Conservation (phyloP, 345 rosid species). For the Turnera subulata region DNA sequence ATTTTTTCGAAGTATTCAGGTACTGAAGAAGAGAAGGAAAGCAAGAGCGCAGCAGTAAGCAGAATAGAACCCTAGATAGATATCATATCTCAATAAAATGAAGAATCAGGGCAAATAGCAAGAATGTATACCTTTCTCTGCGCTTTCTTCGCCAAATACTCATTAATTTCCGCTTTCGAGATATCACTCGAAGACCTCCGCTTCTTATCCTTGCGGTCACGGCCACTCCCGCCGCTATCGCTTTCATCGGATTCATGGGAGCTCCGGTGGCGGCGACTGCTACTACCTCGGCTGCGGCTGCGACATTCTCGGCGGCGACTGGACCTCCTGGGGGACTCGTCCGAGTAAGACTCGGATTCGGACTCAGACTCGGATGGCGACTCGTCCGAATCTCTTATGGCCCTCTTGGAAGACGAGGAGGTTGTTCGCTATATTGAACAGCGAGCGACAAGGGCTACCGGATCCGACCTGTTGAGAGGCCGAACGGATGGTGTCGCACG, state of each 20-base stretch:
- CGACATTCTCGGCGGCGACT: conserved; percentile 19
- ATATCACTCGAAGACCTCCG: conserved; percentile 41
- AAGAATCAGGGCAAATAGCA: not conserved
- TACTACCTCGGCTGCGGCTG: conserved; percentile 18
- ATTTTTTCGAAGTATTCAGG: conserved; percentile 64
- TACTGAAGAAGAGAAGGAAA: conserved; percentile 41
- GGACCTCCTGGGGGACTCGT: conserved; percentile 31
- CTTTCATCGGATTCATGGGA: conserved; percentile 24
- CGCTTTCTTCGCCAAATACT: conserved; percentile 69
- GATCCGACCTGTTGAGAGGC: no score
- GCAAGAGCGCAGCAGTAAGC: conserved; percentile 11
- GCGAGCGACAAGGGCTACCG: no score
- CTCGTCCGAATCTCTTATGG: conserved; percentile 28
- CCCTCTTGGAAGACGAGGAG: conserved; percentile 20
- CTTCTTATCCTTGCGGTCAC: conserved; percentile 35
- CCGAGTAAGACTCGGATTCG: conserved; percentile 32
- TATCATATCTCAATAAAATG: not conserved
- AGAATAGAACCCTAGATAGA: not conserved
- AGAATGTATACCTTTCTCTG: conserved; percentile 60
- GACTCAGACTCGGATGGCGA: conserved; percentile 6
- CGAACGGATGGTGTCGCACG: no score
- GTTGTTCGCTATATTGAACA: no score
- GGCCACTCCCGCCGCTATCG: conserved; percentile 33
- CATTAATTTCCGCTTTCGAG: conserved; percentile 63
- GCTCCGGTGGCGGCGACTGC: conserved; percentile 24